Conservation (phyloP, 768 basidiomycete genomes). For the Lentinula lateritia region DNA sequence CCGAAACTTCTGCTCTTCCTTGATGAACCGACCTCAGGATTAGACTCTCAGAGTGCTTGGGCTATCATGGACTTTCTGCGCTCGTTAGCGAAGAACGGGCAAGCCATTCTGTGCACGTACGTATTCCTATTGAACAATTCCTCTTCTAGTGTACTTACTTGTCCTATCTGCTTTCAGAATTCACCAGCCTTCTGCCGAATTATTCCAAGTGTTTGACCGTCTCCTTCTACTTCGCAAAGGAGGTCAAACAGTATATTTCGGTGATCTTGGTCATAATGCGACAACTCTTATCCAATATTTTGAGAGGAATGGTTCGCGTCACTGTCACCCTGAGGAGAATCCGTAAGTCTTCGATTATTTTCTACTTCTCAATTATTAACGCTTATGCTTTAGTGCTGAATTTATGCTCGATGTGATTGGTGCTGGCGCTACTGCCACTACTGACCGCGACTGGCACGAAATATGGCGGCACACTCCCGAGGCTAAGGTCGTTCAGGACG, state of each 20-base stretch:
- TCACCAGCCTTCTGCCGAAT: constrained; percentile 73
- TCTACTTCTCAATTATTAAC: neutral
- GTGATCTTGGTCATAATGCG: constrained; percentile 61
- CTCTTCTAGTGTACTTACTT: neutral
- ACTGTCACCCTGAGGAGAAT: constrained; percentile 65
- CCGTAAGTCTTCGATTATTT: constrained; percentile 41
- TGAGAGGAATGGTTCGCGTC: constrained; percentile 57
- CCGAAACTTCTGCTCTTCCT: constrained; percentile 79
- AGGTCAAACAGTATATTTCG: constrained; percentile 72
- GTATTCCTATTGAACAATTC: constrained; percentile 16
- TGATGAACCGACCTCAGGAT: constrained; percentile 80
- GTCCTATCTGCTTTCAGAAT: constrained; percentile 14
- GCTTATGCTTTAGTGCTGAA: constrained; percentile 37
- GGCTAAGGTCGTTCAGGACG: constrained; percentile 22
- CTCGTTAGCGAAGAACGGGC: constrained; percentile 73
- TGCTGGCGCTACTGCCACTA: constrained; percentile 61
- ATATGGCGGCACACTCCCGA: constrained; percentile 55
- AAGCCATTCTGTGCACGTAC: constrained; percentile 87
- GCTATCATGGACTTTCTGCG: constrained; percentile 72
- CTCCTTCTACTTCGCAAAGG: constrained; percentile 74
- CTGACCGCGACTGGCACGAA: constrained; percentile 47
- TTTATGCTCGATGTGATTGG: constrained; percentile 72
- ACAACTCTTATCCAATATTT: constrained; percentile 71
- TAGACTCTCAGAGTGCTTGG: constrained; percentile 87
- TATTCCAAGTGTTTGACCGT: constrained; percentile 81